phyloP scores from a whole-genome alignment of 768 basidiomycete species.

The Asterophora parasitica region DNA sequence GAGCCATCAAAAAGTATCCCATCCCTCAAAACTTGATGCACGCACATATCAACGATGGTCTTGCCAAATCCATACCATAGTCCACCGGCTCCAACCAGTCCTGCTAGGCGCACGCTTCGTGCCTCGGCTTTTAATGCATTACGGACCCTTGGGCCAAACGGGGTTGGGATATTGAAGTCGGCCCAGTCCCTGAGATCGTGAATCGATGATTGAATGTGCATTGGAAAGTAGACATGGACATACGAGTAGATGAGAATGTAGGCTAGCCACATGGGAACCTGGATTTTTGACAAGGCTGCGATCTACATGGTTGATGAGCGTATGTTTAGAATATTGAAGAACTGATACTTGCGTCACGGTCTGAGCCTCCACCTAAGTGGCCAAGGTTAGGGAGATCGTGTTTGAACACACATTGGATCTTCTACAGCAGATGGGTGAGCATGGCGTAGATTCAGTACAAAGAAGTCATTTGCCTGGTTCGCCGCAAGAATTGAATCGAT shows the following conservation, averaged over 20 bases:
- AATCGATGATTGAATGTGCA: not conserved
- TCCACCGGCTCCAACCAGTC: conserved; percentile 82
- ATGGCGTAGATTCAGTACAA: not conserved
- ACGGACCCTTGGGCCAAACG: conserved; percentile 72
- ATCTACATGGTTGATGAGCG: conserved; percentile 47
- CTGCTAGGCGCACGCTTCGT: conserved; percentile 75
- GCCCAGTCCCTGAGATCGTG: conserved; percentile 72
- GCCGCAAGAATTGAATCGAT: conserved; percentile 88
- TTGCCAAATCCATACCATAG: conserved; percentile 93
- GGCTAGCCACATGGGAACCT: conserved; percentile 88
- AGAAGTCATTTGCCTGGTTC: conserved; percentile 57
- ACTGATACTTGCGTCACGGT: conserved; percentile 62
- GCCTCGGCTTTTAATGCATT: conserved; percentile 90
- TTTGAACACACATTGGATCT: conserved; percentile 92
- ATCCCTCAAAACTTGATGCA: not conserved
- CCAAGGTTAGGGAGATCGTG: conserved; percentile 82
- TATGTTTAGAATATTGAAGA: conserved; percentile 3
- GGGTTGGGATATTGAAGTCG: conserved; percentile 76
- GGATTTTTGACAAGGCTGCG: conserved; percentile 66
- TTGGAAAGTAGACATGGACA: conserved; percentile 14
- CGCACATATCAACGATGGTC: conserved; percentile 77
- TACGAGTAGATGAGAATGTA: conserved; percentile 83
- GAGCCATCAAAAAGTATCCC: conserved; percentile 1
- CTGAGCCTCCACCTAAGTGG: conserved; percentile 81
- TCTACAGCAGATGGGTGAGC: conserved; percentile 39